Evolutionary conservation across 2,329 filamentous ascomycete genomes (phyloP).

Genomic region (Lithohypha guttulata): DNA sequence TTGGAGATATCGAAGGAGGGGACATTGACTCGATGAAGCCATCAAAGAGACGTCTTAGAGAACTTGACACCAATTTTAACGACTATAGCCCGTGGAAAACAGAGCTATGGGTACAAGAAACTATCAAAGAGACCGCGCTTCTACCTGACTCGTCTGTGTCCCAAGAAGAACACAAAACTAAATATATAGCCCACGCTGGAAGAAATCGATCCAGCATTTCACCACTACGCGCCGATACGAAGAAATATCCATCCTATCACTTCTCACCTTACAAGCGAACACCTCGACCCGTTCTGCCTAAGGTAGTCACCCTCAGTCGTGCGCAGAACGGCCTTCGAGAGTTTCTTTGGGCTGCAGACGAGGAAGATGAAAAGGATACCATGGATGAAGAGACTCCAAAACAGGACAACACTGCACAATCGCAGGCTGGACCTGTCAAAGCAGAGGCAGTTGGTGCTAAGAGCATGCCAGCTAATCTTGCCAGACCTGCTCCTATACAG

Average conservation of each 20-base stretch:
- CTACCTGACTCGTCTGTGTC: not conserved
- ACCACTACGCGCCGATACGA: no score
- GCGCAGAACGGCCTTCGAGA: not conserved
- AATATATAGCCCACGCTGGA: not conserved
- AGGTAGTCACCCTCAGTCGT: not conserved
- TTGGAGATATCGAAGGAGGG: no score
- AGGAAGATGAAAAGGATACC: not conserved
- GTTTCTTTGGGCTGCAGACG: conserved; percentile 1
- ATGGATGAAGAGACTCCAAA: not conserved
- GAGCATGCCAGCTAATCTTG: not conserved
- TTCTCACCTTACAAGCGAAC: not conserved
- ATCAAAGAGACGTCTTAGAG: not conserved
- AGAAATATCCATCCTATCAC: no score
- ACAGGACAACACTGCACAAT: not conserved
- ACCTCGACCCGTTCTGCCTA: not conserved
- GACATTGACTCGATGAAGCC: conserved; percentile 1
- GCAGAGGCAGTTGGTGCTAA: not conserved
- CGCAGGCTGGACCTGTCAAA: not conserved
- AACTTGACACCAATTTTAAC: no score
- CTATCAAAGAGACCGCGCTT: not conserved
- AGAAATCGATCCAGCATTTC: no score
- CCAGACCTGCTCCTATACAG: not conserved
- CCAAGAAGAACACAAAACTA: not conserved
- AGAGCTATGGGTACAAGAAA: conserved; percentile 1
- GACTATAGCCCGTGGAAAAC: conserved; percentile 5